Evolutionary conservation across 164 flowering plant species (phyloP).

Genomic region (Vitis labrusca): DNA sequence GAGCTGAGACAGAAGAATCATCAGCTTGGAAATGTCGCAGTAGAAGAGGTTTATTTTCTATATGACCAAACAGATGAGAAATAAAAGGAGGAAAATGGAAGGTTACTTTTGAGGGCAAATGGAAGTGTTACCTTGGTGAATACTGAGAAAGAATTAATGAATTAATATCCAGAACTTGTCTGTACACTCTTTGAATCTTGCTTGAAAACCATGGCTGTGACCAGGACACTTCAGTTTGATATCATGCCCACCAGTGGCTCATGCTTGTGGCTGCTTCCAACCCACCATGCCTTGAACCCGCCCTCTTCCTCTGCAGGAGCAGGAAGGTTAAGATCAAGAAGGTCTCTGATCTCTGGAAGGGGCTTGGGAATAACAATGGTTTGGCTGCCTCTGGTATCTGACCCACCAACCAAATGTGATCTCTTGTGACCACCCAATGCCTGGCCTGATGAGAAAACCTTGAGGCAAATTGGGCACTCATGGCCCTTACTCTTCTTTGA

Average conservation of each 20-base stretch:
- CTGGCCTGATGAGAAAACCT: conserved; percentile 59
- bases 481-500: conserved; percentile 35
- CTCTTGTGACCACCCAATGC: conserved; percentile 76
- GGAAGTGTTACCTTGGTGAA: conserved; percentile 5
- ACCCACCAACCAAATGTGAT: conserved; percentile 42
- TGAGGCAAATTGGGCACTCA: conserved; percentile 62
- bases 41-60: neutral
- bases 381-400: conserved; percentile 18
- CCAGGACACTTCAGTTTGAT: conserved; percentile 15
- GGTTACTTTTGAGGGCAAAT: neutral
- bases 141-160: conserved; percentile 31
- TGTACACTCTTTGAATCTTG: conserved; percentile 18
- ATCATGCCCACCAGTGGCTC: conserved; percentile 23
- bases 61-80: neutral
- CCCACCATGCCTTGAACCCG: conserved; percentile 45
- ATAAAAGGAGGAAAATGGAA: neutral
- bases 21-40: neutral
- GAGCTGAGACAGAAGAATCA: too few relatives aligned
- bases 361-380: conserved; percentile 22
- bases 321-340: conserved; percentile 59
- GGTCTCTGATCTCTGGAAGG: conserved; percentile 24
- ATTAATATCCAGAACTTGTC: conserved; percentile 16
- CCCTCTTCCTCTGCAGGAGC: conserved; percentile 50
- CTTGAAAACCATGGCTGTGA: neutral
- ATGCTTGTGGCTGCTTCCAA: conserved; percentile 28